Conservation (phyloP, 108 stramenopile genomes). For the Seminavis robusta region DNA sequence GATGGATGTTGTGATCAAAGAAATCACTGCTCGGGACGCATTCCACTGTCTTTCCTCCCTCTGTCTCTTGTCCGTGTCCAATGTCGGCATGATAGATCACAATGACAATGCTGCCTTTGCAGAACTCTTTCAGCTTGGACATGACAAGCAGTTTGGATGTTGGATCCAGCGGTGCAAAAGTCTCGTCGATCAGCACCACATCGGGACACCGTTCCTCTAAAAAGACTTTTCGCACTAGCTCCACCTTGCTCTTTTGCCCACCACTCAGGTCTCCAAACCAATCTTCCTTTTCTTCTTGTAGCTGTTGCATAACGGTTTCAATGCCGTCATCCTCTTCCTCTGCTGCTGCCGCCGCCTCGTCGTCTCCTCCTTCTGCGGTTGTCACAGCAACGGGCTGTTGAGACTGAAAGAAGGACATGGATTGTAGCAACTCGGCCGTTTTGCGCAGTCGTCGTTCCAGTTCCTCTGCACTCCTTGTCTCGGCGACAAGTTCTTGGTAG, state of each 20-base stretch:
- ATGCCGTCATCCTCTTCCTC: slow-evolving; percentile 29
- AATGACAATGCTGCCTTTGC: slow-evolving; percentile 66
- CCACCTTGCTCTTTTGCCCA: slow-evolving; percentile 87
- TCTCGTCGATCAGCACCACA: slow-evolving; percentile 80
- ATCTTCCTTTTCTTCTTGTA: slow-evolving; percentile 79
- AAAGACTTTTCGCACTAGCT: slow-evolving; percentile 80
- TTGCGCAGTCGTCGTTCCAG: slow-evolving; percentile 15
- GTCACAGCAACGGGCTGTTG: not conserved
- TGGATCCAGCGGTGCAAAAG: slow-evolving; percentile 87
- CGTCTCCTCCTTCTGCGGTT: slow-evolving; percentile 1
- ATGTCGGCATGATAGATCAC: slow-evolving; percentile 93
- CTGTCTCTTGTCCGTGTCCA: slow-evolving; percentile 22
- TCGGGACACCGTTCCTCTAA: slow-evolving; percentile 64
- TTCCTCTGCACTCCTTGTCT: slow-evolving; percentile 28
- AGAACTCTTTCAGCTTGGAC: slow-evolving; percentile 76
- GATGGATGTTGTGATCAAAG: slow-evolving; percentile 83
- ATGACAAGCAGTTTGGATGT: slow-evolving; percentile 75
- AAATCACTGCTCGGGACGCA: slow-evolving; percentile 85
- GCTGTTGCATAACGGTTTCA: slow-evolving; percentile 45
- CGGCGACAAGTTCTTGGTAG: slow-evolving; percentile 52
- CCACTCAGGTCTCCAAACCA: slow-evolving; percentile 86
- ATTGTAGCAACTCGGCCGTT: slow-evolving; percentile 64
- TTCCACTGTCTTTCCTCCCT: slow-evolving; percentile 29
- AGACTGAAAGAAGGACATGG: slow-evolving; percentile 63
- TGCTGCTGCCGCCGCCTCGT: slow-evolving; percentile 7